phyloP scores from a whole-genome alignment of 805 yeast species.

The Metschnikowia shivogae region DNA sequence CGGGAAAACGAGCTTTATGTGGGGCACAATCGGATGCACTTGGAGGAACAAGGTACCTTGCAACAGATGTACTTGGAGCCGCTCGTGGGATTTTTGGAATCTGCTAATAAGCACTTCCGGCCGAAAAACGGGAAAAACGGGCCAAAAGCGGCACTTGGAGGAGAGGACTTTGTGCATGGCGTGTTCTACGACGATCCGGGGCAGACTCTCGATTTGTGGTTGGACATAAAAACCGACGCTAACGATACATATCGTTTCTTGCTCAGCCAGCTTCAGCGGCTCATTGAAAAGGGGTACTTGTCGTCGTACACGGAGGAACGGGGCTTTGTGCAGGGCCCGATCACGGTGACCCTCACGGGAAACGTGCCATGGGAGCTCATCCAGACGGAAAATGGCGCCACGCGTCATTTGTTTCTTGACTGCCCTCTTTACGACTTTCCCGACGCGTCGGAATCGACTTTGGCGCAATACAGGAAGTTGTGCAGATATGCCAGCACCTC shows the following conservation, averaged over 20 bases:
- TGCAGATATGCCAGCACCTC: constrained; percentile 45
- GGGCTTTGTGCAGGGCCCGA: constrained; percentile 45
- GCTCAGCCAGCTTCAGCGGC: constrained; percentile 41
- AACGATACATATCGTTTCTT: constrained; percentile 44
- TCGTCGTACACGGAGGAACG: constrained; percentile 42
- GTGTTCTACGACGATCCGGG: constrained; percentile 42
- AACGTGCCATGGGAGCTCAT: constrained; percentile 47
- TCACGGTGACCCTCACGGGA: constrained; percentile 65
- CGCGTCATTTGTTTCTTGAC: constrained; percentile 47
- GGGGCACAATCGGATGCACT: constrained; percentile 53
- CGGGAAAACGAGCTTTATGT: constrained; percentile 45
- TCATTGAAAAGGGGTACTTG: constrained; percentile 47
- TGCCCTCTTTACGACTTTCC: constrained; percentile 42
- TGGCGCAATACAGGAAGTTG: constrained; percentile 22
- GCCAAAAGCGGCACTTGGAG: not conserved
- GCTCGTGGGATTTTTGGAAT: constrained; percentile 43
- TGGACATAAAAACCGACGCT: constrained; percentile 61
- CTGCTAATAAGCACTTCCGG: constrained; percentile 37
- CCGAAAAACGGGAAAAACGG: not conserved
- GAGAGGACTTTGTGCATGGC: constrained; percentile 19
- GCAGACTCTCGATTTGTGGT: constrained; percentile 54
- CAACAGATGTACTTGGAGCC: constrained; percentile 51
- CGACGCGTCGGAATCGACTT: constrained; percentile 20
- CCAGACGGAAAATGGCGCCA: constrained; percentile 12
- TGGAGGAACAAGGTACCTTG: constrained; percentile 46